Evolutionary conservation across 2,329 filamentous ascomycete genomes (phyloP).

Genomic region (Penicillium brevicompactum): DNA sequence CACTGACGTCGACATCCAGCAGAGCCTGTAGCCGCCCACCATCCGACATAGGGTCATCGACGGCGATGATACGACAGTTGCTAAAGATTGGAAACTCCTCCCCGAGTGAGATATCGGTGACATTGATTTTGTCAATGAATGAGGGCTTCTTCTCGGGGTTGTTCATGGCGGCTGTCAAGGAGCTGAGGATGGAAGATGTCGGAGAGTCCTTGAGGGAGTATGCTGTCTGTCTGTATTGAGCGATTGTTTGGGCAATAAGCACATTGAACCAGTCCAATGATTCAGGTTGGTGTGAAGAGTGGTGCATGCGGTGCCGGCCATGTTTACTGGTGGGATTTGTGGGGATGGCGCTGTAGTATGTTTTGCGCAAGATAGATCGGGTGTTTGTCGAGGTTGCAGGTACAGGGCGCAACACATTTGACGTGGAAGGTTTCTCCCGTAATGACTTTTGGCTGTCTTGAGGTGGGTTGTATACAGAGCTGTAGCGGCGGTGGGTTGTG

Average conservation of each 20-base stretch:
- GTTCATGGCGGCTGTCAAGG: conserved; percentile 82
- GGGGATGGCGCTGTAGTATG: conserved; percentile 77
- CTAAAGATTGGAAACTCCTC: conserved; percentile 99
- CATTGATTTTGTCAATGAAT: conserved; percentile 89
- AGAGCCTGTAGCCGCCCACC: conserved; percentile 84
- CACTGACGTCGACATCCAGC: conserved; percentile 96
- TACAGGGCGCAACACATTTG: conserved; percentile 71
- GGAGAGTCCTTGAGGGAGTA: conserved; percentile 73
- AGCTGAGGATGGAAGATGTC: conserved; percentile 69
- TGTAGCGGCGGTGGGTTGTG: conserved; percentile 74
- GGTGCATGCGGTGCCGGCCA: conserved; percentile 45
- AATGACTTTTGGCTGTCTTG: conserved; percentile 47
- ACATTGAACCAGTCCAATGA: conserved; percentile 99
- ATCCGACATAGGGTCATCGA: conserved; percentile 58
- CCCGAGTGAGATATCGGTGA: conserved; percentile 90
- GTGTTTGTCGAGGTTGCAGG: conserved; percentile 85
- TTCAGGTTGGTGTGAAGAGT: conserved; percentile 88
- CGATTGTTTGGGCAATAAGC: conserved; percentile 91
- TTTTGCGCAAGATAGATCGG: conserved; percentile 79
- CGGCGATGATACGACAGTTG: conserved; percentile 93
- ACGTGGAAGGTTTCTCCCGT: conserved; percentile 55
- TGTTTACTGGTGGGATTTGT: conserved; percentile 43
- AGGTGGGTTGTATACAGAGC: conserved; percentile 57
- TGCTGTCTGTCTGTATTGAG: conserved; percentile 89
- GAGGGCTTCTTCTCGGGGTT: conserved; percentile 83